Evolutionary conservation across 2,329 filamentous ascomycete genomes (phyloP).

Genomic region (Sporothrix dimorphospora): DNA sequence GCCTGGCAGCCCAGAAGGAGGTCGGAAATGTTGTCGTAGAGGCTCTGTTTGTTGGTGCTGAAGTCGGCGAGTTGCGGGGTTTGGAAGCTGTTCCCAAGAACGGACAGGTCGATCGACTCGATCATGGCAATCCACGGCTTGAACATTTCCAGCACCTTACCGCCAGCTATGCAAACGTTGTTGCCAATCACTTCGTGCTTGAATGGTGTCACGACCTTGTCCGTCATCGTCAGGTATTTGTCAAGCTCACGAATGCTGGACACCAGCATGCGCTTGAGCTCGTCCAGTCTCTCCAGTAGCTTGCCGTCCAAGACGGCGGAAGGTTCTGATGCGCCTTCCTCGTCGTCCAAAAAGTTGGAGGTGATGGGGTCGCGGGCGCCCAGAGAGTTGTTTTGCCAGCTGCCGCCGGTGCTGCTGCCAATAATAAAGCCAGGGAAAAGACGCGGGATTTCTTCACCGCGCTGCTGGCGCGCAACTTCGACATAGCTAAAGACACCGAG

Average conservation of each 20-base stretch:
- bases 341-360: constrained; percentile 84
- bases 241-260: constrained; percentile 85
- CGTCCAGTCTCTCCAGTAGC: constrained; percentile 80
- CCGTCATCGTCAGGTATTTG: constrained; percentile 74
- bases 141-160: constrained; percentile 83
- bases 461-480: constrained; percentile 89
- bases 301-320: constrained; percentile 73
- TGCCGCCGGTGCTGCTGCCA: constrained; percentile 80
- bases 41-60: constrained; percentile 83
- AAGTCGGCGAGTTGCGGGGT: constrained; percentile 88
- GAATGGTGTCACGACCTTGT: constrained; percentile 79
- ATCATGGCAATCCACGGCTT: constrained; percentile 87
- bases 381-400: constrained; percentile 77
- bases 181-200: constrained; percentile 82
- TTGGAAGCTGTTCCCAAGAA: constrained; percentile 75
- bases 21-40: constrained; percentile 93
- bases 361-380: constrained; percentile 70
- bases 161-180: constrained; percentile 75
- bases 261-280: constrained; percentile 82
- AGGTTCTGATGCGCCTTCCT: constrained; percentile 73
- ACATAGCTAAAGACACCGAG: constrained; percentile 95
- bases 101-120: constrained; percentile 87
- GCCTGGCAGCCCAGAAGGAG: constrained; percentile 85
- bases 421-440: constrained; percentile 91
- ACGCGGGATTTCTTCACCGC: constrained; percentile 90